Conservation (phyloP, 169 alveolate species). For the Condylostoma magnum region DNA sequence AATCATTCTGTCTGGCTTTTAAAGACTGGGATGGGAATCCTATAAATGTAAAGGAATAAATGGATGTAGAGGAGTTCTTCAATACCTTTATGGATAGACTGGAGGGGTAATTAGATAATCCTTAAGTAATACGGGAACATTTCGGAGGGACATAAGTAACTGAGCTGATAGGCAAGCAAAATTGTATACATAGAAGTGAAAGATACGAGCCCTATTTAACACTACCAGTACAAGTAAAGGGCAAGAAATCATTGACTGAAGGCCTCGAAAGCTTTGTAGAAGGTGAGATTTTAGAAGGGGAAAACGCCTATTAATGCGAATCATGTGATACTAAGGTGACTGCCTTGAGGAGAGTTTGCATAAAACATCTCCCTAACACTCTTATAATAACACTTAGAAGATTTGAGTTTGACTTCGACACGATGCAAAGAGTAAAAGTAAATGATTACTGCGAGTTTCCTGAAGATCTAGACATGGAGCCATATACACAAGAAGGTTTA, state of each 20-base stretch:
- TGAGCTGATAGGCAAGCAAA: slow-evolving; percentile 68
- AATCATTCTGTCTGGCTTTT: slow-evolving; percentile 49
- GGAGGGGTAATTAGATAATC: slow-evolving; percentile 62
- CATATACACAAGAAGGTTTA: slow-evolving; percentile 69
- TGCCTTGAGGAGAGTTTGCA: slow-evolving; percentile 70
- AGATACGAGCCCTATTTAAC: slow-evolving; percentile 74
- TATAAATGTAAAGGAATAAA: slow-evolving; percentile 61
- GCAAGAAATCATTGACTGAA: slow-evolving; percentile 64
- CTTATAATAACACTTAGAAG: slow-evolving; percentile 72
- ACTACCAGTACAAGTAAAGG: slow-evolving; percentile 71
- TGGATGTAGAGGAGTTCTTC: slow-evolving; percentile 85
- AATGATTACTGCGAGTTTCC: slow-evolving; percentile 87
- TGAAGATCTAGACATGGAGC: slow-evolving; percentile 58
- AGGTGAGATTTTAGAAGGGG: slow-evolving; percentile 85
- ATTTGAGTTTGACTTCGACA: slow-evolving; percentile 81
- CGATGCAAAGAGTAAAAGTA: slow-evolving; percentile 71
- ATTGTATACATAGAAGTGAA: slow-evolving; percentile 69
- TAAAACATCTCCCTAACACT: slow-evolving; percentile 68
- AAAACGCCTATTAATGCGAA: slow-evolving; percentile 80
- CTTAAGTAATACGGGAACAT: slow-evolving; percentile 50
- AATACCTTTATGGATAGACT: slow-evolving; percentile 67
- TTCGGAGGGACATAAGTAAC: slow-evolving; percentile 71
- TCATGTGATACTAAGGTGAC: slow-evolving; percentile 64
- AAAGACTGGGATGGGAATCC: slow-evolving; percentile 66
- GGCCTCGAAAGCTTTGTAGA: slow-evolving; percentile 75